Percentiles rank a stretch among this genome's conserved stretches.
Conservation (phyloP, 768 basidiomycete genomes). For the Lactarius indigo region DNA sequence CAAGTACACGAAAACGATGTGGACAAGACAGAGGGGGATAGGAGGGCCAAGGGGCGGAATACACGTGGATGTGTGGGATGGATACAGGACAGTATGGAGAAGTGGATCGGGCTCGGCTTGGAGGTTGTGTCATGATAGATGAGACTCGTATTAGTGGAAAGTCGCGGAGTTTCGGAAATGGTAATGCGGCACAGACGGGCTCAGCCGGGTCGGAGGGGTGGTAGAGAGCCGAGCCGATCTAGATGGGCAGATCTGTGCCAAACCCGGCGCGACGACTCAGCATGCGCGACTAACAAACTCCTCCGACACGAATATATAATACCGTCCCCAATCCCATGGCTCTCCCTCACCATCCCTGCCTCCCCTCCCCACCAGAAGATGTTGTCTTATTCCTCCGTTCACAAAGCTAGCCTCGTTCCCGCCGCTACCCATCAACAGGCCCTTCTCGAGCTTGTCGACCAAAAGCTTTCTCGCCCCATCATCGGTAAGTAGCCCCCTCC, state of each 20-base stretch:
- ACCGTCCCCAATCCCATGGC: conserved; percentile 1
- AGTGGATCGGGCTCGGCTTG: conserved; percentile 14
- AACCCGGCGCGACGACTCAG: neutral
- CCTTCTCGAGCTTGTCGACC: conserved; percentile 63
- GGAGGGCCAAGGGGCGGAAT: neutral
- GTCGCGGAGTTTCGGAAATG: conserved; percentile 17
- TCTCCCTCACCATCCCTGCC: conserved; percentile 20
- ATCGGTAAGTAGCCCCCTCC: conserved; percentile 49
- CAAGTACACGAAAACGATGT: neutral
- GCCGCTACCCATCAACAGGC: conserved; percentile 59
- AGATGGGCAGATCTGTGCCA: neutral
- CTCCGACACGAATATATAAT: conserved; percentile 33
- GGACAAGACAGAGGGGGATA: neutral
- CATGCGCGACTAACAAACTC: neutral
- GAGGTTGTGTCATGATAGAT: conserved; percentile 9
- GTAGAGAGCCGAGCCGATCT: conserved; percentile 7
- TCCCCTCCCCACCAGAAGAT: conserved; percentile 17
- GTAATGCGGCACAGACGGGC: neutral
- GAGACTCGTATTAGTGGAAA: neutral
- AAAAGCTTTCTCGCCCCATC: conserved; percentile 57
- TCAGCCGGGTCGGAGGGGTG: conserved; percentile 10
- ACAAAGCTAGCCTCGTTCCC: conserved; percentile 57
- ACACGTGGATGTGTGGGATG: conserved; percentile 7
- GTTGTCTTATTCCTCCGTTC: conserved; percentile 35
- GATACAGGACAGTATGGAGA: neutral